Evolutionary conservation across 2,329 filamentous ascomycete species (phyloP).

Genomic region (Stachybotrys chartarum): DNA sequence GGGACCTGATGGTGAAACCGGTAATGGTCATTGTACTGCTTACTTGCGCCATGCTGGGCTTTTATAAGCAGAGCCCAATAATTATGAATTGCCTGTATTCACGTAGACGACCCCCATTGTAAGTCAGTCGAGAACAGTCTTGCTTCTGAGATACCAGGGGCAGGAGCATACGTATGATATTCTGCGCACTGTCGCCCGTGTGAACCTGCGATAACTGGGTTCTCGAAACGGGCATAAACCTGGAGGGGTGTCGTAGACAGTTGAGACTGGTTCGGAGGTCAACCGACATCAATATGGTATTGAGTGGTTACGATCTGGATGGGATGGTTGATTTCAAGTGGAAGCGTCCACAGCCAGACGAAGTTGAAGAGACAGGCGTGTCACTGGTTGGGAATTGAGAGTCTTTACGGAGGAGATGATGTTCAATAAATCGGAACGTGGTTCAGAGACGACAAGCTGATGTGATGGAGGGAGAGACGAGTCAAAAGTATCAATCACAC

Average conservation of each 20-base stretch:
- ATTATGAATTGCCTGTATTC: neutral
- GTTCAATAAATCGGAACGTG: neutral
- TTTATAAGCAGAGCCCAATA: conserved; percentile 7
- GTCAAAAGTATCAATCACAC: neutral
- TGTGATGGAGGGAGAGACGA: neutral
- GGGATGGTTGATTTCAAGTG: neutral
- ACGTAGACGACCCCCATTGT: neutral
- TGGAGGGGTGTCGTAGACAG: conserved; percentile 48
- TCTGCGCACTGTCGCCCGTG: conserved; percentile 49
- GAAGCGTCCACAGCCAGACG: neutral
- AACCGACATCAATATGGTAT: conserved; percentile 52
- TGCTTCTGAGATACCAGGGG: neutral
- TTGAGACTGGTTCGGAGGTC: conserved; percentile 48
- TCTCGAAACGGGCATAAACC: conserved; percentile 52
- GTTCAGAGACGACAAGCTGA: neutral
- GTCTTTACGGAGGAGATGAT: neutral
- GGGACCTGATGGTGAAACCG: conserved; percentile 30
- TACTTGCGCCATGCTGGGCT: conserved; percentile 36
- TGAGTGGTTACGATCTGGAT: conserved; percentile 5
- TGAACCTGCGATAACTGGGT: conserved; percentile 46
- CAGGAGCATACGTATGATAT: conserved; percentile 37
- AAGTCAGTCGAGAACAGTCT: neutral
- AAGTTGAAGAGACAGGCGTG: no score
- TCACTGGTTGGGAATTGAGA: neutral
- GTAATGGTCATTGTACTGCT: conserved; percentile 21